A percentile compares a stretch with the other conserved stretches of the same genome.
Conservation (phyloP, 331 rosid species). For the Malus hybrid region DNA sequence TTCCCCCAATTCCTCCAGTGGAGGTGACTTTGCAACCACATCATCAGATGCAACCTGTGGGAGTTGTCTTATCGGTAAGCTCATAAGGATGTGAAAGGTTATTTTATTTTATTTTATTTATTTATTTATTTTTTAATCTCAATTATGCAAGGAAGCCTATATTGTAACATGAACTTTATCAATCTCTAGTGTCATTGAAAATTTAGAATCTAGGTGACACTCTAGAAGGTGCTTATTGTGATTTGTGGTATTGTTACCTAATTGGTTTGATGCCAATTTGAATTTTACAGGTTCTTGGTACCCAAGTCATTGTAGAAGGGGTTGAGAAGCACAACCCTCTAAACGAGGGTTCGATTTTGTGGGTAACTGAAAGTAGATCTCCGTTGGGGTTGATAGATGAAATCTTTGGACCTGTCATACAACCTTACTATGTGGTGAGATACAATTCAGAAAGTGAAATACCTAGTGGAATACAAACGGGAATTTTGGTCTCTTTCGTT, state of each 20-base stretch:
- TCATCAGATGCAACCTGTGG: constrained; percentile 60
- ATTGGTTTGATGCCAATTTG: constrained; percentile 9
- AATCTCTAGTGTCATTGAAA: background rate
- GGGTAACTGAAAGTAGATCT: constrained; percentile 64
- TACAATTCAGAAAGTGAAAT: constrained; percentile 78
- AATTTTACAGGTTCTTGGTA: constrained; percentile 46
- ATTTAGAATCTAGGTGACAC: constrained; percentile 10
- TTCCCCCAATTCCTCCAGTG: constrained; percentile 61
- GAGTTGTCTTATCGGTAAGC: constrained; percentile 64
- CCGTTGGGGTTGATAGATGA: constrained; percentile 85
- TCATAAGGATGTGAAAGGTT: background rate
- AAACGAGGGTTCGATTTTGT: constrained; percentile 76
- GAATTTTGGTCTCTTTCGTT: constrained; percentile 62
- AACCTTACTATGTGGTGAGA: constrained; percentile 75
- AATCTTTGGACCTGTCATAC: constrained; percentile 88
- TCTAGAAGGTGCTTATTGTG: background rate
- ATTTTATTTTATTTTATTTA: too few species aligned
- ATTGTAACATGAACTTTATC: background rate
- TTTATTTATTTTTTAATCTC: background rate
- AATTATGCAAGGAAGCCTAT: background rate
- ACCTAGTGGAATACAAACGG: constrained; percentile 46
- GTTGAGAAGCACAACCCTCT: constrained; percentile 74
- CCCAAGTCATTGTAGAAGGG: constrained; percentile 60
- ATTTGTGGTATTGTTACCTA: background rate
- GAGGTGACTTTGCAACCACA: constrained; percentile 50